Base-by-base conservation (phyloP, 495 filamentous ascomycete genomes). In the Trichoderma erinaceum region DNA sequence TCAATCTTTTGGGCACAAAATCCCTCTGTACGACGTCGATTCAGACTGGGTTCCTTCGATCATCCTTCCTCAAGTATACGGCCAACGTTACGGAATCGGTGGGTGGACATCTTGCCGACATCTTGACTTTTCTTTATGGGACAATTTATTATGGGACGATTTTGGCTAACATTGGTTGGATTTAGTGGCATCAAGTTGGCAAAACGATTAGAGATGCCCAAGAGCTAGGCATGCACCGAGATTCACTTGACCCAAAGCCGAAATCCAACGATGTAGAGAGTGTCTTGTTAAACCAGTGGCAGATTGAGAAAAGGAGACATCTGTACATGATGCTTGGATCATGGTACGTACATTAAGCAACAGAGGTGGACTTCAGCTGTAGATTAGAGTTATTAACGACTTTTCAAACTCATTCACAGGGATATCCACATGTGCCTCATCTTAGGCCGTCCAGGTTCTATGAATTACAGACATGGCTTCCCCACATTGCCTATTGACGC, bases 361-460 rank as follows among this genome's bases (percentile, higher is more conserved):
- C 35, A 29, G 35, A 38, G 2, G 35, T 38, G 35, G 35, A n/a
- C 32, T 44, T 23, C 65, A 15, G 56, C 4, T n/a, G n/a, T n/a
- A 52, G 10, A 44, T 13, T 3, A 18, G 15, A 4, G 1, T 23
- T 27, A 3, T n/a, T 13, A 21, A 23, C 11, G 15, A 66, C 8
- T 16, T 21, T 1, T 43, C 10, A 66, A 43, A 5, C 15, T 12
- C n/a, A 25, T 21, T 2, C 43, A 21, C 41, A 67, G 66, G 84
- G 87, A 89, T 69, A 70, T 86, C 32, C 84, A 87, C 69, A 87
- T 86, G 69, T 83, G 81, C 15, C 80, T 83, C 66, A 82, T 87
- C 27, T 80, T 89, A 25, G 86, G 87, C 16, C 77, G 86, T 41
- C 86, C 87, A 41, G 83, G 82, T 4, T 82, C 83, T 41, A 81